phyloP scores from a whole-genome alignment of 768 basidiomycete species.

The Leccinum imitatum region DNA sequence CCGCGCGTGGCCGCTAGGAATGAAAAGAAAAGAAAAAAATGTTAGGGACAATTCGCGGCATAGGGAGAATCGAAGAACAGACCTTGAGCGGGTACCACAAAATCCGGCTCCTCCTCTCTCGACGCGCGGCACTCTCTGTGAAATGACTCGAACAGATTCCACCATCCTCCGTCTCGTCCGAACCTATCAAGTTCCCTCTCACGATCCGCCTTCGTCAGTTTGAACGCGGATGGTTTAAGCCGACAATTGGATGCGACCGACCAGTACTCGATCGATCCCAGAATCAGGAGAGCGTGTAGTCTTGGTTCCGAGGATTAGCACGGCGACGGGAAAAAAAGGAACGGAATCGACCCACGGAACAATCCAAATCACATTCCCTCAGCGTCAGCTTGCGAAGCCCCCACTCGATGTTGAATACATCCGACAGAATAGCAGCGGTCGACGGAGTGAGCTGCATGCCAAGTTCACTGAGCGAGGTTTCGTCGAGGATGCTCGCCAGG shows the following conservation, averaged over 20 bases:
- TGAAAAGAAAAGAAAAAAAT: too few relatives aligned
- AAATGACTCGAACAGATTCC: constrained; percentile 59
- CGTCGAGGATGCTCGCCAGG: too few relatives aligned
- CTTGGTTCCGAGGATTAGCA: too few relatives aligned
- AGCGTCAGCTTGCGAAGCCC: constrained; percentile 28
- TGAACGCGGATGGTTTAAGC: constrained; percentile 54
- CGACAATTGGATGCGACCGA: constrained; percentile 86
- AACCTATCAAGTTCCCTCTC: constrained; percentile 63
- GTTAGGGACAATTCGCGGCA: constrained; percentile 21
- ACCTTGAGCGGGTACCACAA: constrained; percentile 73
- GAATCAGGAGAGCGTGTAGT: too few relatives aligned
- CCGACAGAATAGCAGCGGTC: too few relatives aligned
- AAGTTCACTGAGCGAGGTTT: too few relatives aligned
- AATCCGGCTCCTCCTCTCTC: constrained; percentile 65
- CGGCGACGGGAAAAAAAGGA: not conserved
- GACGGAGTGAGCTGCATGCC: too few relatives aligned
- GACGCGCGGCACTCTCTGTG: constrained; percentile 84
- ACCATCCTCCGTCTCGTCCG: constrained; percentile 63
- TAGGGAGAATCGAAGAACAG: not conserved
- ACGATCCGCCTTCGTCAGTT: constrained; percentile 58
- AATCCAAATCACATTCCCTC: constrained; percentile 42
- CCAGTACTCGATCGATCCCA: constrained; percentile 50
- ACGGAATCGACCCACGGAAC: too few relatives aligned
- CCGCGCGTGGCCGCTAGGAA: too few relatives aligned
- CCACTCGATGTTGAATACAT: too few relatives aligned